phyloP scores from a whole-genome alignment of 2,329 filamentous ascomycete genomes.

The Coleophoma cylindrospora region DNA sequence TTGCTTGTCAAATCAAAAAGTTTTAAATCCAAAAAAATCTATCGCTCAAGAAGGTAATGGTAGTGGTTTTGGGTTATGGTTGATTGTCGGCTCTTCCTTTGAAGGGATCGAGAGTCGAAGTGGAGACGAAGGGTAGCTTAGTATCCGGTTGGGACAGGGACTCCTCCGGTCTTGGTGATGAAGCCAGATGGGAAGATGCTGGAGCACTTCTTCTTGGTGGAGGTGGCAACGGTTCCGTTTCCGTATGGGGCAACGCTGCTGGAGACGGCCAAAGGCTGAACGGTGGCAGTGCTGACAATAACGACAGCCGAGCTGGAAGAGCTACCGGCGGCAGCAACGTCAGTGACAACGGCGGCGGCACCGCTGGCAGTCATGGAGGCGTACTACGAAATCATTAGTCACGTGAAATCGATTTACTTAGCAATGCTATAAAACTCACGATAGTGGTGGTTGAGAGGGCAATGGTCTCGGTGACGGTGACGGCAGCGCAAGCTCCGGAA shows the following conservation, averaged over 20 bases:
- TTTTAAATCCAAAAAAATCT: neutral
- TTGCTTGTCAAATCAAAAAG: too few species aligned
- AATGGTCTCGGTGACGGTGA: slow-evolving; percentile 21
- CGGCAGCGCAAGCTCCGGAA: slow-evolving; percentile 12
- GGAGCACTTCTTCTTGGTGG: slow-evolving; percentile 17
- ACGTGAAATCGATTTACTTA: neutral
- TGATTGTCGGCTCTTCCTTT: neutral
- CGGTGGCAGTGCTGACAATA: slow-evolving; percentile 17
- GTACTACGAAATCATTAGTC: slow-evolving; percentile 9
- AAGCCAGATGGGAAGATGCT: slow-evolving; percentile 19
- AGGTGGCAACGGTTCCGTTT: slow-evolving; percentile 16
- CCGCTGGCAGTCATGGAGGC: slow-evolving; percentile 4
- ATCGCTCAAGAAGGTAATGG: neutral
- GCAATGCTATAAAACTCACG: slow-evolving; percentile 10
- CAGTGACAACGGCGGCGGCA: slow-evolving; percentile 1
- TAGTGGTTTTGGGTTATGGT: neutral
- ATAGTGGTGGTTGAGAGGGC: slow-evolving; percentile 21
- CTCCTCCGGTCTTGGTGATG: slow-evolving; percentile 13
- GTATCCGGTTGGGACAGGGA: slow-evolving; percentile 3
- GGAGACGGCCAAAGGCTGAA: slow-evolving; percentile 16
- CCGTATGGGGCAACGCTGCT: slow-evolving; percentile 13
- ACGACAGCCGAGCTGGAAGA: slow-evolving; percentile 2
- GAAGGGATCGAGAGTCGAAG: neutral
- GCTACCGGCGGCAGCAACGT: slow-evolving; percentile 2
- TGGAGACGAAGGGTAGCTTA: neutral